phyloP scores from a whole-genome alignment of 352 stramenopile species.

The Phytophthora litchii region DNA sequence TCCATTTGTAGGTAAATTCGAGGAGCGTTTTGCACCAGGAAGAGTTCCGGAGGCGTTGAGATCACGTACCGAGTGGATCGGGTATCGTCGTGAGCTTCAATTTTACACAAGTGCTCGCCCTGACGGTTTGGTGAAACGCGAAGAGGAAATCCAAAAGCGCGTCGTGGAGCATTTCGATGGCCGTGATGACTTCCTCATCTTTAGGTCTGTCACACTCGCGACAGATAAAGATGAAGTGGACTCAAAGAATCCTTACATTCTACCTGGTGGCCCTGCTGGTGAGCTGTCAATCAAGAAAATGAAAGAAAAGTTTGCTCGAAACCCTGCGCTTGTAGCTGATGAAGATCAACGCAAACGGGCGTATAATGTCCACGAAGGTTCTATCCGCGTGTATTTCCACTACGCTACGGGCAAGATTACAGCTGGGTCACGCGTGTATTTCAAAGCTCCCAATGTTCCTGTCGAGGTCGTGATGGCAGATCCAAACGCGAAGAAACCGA shows the following conservation, averaged over 20 bases:
- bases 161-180: slow-evolving; percentile 88
- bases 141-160: slow-evolving; percentile 90
- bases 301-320: slow-evolving; percentile 92
- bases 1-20: slow-evolving; percentile 88
- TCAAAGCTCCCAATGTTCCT: slow-evolving; percentile 69
- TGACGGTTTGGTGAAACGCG: slow-evolving; percentile 85
- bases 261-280: slow-evolving; percentile 69
- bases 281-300: slow-evolving; percentile 93
- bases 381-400: slow-evolving; percentile 91
- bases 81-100: slow-evolving; percentile 84
- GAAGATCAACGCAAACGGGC: slow-evolving; percentile 90
- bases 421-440: slow-evolving; percentile 76
- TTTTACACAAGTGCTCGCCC: slow-evolving; percentile 92
- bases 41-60: slow-evolving; percentile 79
- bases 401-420: slow-evolving; percentile 94
- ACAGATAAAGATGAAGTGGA: slow-evolving; percentile 81
- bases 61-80: slow-evolving; percentile 85
- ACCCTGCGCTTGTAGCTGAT: slow-evolving; percentile 52
- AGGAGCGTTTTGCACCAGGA: slow-evolving; percentile 80
- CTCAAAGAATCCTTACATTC: slow-evolving; percentile 78
- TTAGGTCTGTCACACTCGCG: slow-evolving; percentile 80
- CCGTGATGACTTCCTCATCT: slow-evolving; percentile 86
- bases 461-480: slow-evolving; percentile 81
- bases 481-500: slow-evolving; percentile 64
- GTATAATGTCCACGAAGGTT: slow-evolving; percentile 91